These are phyloP conservation scores for Wakefieldia striispora DNA, from an alignment of 768 basidiomycete species.

Conservation along the genomic window DNA sequence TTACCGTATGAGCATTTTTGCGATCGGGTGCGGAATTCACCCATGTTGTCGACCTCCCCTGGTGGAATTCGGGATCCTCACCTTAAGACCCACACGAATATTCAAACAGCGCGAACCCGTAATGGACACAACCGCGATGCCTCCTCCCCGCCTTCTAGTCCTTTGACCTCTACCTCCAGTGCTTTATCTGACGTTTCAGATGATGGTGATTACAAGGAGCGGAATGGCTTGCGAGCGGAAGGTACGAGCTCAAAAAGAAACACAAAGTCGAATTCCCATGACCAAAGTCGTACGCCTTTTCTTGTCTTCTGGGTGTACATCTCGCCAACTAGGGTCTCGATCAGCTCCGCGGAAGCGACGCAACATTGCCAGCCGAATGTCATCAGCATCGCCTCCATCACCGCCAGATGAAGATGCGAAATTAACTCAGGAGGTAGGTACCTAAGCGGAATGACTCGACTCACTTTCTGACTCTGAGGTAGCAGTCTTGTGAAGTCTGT, in stretches of 20 bases:
- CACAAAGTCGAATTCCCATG: slow-evolving; percentile 50
- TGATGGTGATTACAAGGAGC: slow-evolving; percentile 62
- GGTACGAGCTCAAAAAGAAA: slow-evolving; percentile 50
- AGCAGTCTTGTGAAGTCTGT: slow-evolving; percentile 94
- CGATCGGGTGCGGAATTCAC: slow-evolving; percentile 67
- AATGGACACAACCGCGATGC: slow-evolving; percentile 41
- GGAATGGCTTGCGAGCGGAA: slow-evolving; percentile 40
- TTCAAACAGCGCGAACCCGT: slow-evolving; percentile 41
- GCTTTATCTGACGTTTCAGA: slow-evolving; percentile 79
- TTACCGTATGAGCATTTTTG: slow-evolving; percentile 95
- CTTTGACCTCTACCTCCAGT: slow-evolving; percentile 74
- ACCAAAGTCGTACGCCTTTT: slow-evolving; percentile 41
- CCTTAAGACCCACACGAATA: slow-evolving; percentile 54
- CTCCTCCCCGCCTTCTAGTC: slow-evolving; percentile 67
- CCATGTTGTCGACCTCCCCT: slow-evolving; percentile 40
- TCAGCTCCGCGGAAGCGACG: slow-evolving; percentile 35
- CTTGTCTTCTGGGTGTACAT: slow-evolving; percentile 1
- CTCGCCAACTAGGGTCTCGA: slow-evolving; percentile 17
- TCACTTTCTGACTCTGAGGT: slow-evolving; percentile 23
- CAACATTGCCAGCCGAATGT: slow-evolving; percentile 20
- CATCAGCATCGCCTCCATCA: slow-evolving; percentile 20
- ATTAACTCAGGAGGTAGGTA: slow-evolving; percentile 51
- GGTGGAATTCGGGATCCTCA: slow-evolving; percentile 45
- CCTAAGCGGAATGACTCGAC: slow-evolving; percentile 14
- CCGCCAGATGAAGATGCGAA: slow-evolving; percentile 38